phyloP scores from a whole-genome alignment of 257 asterid species.

The Solanum lignicaule region DNA sequence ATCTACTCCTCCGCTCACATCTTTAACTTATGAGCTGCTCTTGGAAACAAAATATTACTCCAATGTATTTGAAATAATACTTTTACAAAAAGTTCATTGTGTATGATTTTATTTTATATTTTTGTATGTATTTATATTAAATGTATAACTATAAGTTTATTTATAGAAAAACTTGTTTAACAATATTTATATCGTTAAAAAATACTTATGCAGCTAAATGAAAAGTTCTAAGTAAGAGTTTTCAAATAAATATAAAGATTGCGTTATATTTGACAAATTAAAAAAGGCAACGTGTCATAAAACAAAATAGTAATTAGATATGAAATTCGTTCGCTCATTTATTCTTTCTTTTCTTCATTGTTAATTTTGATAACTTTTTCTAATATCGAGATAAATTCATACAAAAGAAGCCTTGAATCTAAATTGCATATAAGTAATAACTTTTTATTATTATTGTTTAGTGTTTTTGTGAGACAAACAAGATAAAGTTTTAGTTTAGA shows the following conservation, averaged over 20 bases:
- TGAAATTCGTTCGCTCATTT: not conserved
- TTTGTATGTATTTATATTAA: not conserved
- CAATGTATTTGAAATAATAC: not conserved
- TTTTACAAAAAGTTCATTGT: not conserved
- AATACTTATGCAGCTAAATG: not conserved
- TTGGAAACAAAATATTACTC: not conserved
- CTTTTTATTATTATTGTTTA: not conserved
- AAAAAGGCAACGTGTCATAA: not conserved
- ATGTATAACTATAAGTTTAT: not conserved
- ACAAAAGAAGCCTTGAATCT: too few species aligned
- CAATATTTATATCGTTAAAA: not conserved
- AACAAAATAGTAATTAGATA: not conserved
- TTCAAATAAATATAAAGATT: not conserved
- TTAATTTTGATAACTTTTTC: not conserved
- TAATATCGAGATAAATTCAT: not conserved
- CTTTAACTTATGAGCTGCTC: not conserved
- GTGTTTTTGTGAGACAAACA: not conserved
- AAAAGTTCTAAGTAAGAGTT: not conserved
- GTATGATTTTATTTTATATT: not conserved
- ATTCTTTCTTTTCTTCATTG: not conserved
- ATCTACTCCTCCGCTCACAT: not conserved
- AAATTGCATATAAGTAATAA: too few species aligned
- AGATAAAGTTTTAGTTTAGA: not conserved
- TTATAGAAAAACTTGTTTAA: not conserved
- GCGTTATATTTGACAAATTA: not conserved